These are phyloP conservation scores for Aspergillus piperis DNA, from an alignment of 2,329 filamentous ascomycete genomes.

Conservation along the genomic window DNA sequence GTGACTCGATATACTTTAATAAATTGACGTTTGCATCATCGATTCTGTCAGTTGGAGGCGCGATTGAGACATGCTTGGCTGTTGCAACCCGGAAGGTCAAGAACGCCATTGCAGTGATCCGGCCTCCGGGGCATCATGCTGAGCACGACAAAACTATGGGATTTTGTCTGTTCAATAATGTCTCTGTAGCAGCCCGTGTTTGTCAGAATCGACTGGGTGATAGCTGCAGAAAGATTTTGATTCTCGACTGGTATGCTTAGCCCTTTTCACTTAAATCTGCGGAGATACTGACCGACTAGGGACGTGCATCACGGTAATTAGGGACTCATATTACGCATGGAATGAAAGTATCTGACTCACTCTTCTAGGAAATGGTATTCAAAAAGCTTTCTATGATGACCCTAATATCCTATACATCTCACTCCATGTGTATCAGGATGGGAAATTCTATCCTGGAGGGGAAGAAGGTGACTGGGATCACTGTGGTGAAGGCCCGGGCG, in stretches of 20 bases:
- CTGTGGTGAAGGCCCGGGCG: slow-evolving; percentile 58
- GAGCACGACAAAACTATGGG: slow-evolving; percentile 84
- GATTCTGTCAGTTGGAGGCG: slow-evolving; percentile 82
- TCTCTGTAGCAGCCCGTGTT: slow-evolving; percentile 84
- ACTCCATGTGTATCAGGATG: slow-evolving; percentile 82
- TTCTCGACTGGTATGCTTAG: slow-evolving; percentile 84
- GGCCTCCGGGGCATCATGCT: slow-evolving; percentile 93
- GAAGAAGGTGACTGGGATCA: slow-evolving; percentile 61
- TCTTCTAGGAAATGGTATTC: slow-evolving; percentile 78
- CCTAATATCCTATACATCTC: slow-evolving; percentile 96
- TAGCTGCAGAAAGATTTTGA: slow-evolving; percentile 81
- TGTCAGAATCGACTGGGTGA: slow-evolving; percentile 82
- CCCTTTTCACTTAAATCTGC: not conserved
- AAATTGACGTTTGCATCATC: slow-evolving; percentile 78
- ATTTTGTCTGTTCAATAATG: slow-evolving; percentile 98
- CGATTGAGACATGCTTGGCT: slow-evolving; percentile 94
- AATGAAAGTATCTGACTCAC: slow-evolving; percentile 20
- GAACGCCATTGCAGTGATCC: slow-evolving; percentile 93
- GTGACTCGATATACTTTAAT: slow-evolving; percentile 81
- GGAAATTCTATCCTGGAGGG: slow-evolving; percentile 76
- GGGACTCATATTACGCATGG: not conserved
- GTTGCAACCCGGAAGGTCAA: slow-evolving; percentile 81
- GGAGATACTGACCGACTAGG: slow-evolving; percentile 40
- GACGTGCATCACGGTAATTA: slow-evolving; percentile 65
- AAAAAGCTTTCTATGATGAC: slow-evolving; percentile 94